Conservation (phyloP, 495 filamentous ascomycete species). For the Xylaria palmicola region DNA sequence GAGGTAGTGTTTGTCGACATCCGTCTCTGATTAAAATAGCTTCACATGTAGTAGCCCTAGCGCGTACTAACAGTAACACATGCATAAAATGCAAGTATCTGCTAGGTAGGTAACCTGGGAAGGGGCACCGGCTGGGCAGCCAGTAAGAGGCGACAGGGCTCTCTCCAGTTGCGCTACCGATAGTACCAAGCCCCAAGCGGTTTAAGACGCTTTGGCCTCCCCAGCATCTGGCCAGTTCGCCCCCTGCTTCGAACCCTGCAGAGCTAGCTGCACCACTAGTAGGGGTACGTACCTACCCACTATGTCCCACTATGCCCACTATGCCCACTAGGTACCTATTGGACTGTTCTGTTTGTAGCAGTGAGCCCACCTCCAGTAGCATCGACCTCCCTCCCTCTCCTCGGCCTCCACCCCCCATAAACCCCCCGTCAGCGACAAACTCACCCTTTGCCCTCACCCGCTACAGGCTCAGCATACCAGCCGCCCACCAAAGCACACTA, state of each 20-base stretch:
- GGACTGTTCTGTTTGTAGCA: no score
- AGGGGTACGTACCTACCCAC: neutral
- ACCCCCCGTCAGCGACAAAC: neutral
- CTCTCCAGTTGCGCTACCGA: neutral
- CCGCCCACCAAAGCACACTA: constrained; percentile 6
- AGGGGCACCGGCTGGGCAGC: neutral
- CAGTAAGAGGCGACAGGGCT: neutral
- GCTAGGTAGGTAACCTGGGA: neutral
- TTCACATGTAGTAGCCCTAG: no score
- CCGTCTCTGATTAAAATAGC: neutral
- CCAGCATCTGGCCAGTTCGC: neutral
- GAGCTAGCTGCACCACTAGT: neutral
- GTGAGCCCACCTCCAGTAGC: neutral
- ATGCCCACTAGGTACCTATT: no score
- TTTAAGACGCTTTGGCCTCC: constrained; percentile 9
- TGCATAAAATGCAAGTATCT: neutral
- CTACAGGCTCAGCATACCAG: no score
- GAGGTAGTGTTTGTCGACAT: neutral
- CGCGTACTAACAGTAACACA: neutral
- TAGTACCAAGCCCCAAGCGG: constrained; percentile 2
- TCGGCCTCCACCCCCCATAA: neutral
- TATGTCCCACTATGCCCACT: no score
- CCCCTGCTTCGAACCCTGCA: neutral
- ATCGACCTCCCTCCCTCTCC: neutral
- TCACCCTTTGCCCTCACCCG: neutral